phyloP scores from a whole-genome alignment of 2,329 filamentous ascomycete species.

The Fusarium chuoi region DNA sequence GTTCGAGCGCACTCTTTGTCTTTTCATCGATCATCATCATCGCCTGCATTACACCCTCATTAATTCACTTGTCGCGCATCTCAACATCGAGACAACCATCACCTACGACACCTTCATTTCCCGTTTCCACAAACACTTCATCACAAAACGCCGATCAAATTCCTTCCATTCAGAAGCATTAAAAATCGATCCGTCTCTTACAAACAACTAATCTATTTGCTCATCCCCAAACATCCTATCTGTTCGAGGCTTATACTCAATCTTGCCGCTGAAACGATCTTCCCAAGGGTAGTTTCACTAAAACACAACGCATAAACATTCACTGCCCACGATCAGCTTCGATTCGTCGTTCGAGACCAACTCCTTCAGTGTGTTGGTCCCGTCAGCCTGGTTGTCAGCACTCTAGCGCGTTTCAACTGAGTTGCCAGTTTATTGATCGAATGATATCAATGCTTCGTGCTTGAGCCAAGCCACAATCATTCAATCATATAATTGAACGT shows the following conservation, averaged over 20 bases:
- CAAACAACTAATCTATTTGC: constrained; percentile 9
- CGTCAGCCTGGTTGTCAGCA: constrained; percentile 29
- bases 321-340: background rate
- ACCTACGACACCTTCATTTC: constrained; percentile 24
- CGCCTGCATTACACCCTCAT: background rate
- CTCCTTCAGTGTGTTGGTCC: constrained; percentile 24
- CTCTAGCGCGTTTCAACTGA: constrained; percentile 39
- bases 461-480: constrained; percentile 8
- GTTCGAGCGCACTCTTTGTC: background rate
- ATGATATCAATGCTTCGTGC: constrained; percentile 28
- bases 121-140: background rate
- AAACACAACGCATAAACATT: constrained; percentile 18
- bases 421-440: constrained; percentile 37
- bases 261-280: constrained; percentile 15
- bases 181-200: background rate
- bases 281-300: constrained; percentile 22
- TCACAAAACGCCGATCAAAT: constrained; percentile 19
- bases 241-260: background rate
- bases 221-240: background rate
- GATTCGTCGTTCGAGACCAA: background rate
- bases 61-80: constrained; percentile 4
- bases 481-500: constrained; percentile 26
- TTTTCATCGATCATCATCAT: background rate
- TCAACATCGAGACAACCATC: constrained; percentile 8
- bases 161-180: constrained; percentile 9